Conservation (phyloP, 371 early-diverging fungal species). For the Coemansia sp. region DNA sequence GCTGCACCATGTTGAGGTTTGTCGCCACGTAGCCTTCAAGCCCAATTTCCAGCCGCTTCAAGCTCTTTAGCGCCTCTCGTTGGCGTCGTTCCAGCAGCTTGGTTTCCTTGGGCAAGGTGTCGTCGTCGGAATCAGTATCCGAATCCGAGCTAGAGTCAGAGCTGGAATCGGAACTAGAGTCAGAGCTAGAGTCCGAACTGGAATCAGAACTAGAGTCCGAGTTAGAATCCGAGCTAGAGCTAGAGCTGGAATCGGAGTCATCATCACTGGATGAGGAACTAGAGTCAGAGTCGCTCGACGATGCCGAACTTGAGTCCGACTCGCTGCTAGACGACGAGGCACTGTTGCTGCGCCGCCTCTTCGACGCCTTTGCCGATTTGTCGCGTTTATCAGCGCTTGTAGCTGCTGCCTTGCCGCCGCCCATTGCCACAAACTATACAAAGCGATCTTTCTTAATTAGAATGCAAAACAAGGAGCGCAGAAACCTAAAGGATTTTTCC, state of each 20-base stretch:
- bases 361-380: neutral
- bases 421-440: neutral
- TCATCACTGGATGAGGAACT: neutral
- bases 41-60: constrained; percentile 7
- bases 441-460: too few relatives aligned
- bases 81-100: constrained; percentile 13
- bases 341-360: constrained; percentile 6
- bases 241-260: neutral
- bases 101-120: constrained; percentile 4
- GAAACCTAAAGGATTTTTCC: too few relatives aligned
- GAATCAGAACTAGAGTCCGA: neutral
- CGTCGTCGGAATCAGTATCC: constrained; percentile 31
- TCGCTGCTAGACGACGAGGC: constrained; percentile 1
- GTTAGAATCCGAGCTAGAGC: neutral
- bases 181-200: neutral
- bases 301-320: constrained; percentile 6
- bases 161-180: neutral
- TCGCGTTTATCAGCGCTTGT: neutral
- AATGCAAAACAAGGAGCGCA: too few relatives aligned
- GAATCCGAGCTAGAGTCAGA: constrained; percentile 5
- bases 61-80: neutral
- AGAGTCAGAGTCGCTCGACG: constrained; percentile 1
- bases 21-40: constrained; percentile 30
- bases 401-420: neutral
- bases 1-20: constrained; percentile 30